These are phyloP conservation scores for Rubroboletus pulcherrimus DNA, from an alignment of 768 basidiomycete species.

Conservation along the genomic window DNA sequence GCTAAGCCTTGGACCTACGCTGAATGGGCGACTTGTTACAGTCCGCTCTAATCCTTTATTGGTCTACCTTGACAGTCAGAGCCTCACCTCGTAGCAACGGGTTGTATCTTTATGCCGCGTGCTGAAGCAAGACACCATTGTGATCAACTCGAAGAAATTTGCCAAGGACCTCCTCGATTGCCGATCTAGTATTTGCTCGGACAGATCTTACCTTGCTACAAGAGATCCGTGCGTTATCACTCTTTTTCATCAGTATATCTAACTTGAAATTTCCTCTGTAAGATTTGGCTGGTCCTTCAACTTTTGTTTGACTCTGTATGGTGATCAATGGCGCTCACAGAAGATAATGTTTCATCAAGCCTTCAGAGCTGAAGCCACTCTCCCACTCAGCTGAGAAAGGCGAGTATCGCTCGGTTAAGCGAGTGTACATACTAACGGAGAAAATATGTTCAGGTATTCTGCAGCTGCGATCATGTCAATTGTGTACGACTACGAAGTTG, in stretches of 20 bases:
- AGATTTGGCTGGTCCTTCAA: slow-evolving; percentile 24
- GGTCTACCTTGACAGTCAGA: neutral
- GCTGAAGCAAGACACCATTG: slow-evolving; percentile 21
- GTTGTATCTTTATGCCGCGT: slow-evolving; percentile 20
- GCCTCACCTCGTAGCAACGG: slow-evolving; percentile 1
- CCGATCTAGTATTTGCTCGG: slow-evolving; percentile 27
- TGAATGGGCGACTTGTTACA: slow-evolving; percentile 17
- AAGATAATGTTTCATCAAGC: slow-evolving; percentile 23
- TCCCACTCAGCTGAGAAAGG: slow-evolving; percentile 22
- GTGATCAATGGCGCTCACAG: slow-evolving; percentile 23
- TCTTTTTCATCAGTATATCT: neutral
- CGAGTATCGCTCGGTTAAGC: neutral
- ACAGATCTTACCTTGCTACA: slow-evolving; percentile 18
- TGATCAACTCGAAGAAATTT: slow-evolving; percentile 24
- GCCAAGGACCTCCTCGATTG: slow-evolving; percentile 29
- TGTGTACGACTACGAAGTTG: slow-evolving; percentile 39
- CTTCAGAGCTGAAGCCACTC: slow-evolving; percentile 17
- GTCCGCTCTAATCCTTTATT: neutral
- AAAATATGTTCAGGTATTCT: slow-evolving; percentile 24
- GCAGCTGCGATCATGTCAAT: slow-evolving; percentile 38
- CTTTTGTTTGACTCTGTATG: slow-evolving; percentile 16
- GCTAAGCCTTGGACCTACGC: slow-evolving; percentile 20
- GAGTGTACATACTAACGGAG: neutral
- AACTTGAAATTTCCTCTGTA: neutral
- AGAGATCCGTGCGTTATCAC: slow-evolving; percentile 10